Base-by-base conservation (phyloP, 2,329 filamentous ascomycete species). In the Aspergillus puulaauensis region DNA sequence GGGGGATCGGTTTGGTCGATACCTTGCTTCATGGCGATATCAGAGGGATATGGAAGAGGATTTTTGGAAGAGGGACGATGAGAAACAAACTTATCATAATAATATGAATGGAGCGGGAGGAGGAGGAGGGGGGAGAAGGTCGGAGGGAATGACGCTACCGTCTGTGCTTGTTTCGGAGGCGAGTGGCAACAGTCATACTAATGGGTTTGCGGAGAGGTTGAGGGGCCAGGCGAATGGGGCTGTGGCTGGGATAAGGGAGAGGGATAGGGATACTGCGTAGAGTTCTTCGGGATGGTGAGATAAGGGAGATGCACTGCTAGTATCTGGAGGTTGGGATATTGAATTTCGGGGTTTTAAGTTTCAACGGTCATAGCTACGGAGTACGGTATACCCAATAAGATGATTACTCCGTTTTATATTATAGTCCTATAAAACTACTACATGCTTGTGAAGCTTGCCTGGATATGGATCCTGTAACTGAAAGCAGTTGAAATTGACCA, bases 21-120 rank as follows among this genome's bases (percentile, higher is more conserved):
- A 71, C 47, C 61, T 70, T 5, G 64, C 64, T 1, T 65, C 64
- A 24, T 60, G 61, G 27, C 54, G 61, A 7, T 52, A 62, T 27
- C 60, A 61, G 17, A 61, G 56, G 24, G 60, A 67, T 12, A 50
- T 64, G 21, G 68, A 70, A 24, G 68, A 72, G 3, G 70, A 72
- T 57, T 70, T 73, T 47, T 73, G 70, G 70, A 62, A 66, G 23
- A 56, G 64, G 31, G 66, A 73, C 51, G 61, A 61, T 31, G 62
- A 67, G 37, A 48, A 57, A 50, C 37, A 59, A n/a, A 35, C 21
- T 15, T 21, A 46, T 27, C 37, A 37, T 35, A 45, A 12, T 27
- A 53, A 35, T n/a, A 11, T 23, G 14, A 40, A 37, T 53, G 41
- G 41, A 4, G 41, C 19, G 35, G 49, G 21, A 2, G 15, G 17